A percentile compares a stretch with the other conserved stretches of the same genome.
Evolutionary conservation across 23 red algal species (phyloP).

Genomic region (Gracilaria domingensis): DNA sequence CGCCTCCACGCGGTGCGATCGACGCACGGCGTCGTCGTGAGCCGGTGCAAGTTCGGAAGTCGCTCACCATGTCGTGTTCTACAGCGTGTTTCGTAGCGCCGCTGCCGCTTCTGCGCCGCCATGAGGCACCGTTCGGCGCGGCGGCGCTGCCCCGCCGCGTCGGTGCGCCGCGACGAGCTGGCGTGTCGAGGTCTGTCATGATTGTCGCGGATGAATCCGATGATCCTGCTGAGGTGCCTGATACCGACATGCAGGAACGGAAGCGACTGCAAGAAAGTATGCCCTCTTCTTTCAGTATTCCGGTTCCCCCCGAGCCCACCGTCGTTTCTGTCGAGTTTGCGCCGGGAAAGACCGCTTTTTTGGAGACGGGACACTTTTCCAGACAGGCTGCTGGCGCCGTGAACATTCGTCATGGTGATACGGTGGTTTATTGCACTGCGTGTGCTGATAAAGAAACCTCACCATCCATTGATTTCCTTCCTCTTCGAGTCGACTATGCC

Average conservation of each 20-base stretch:
- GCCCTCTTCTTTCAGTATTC: neutral
- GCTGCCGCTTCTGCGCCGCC: neutral
- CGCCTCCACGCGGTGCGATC: too few species aligned
- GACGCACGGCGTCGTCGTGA: neutral
- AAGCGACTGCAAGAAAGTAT: conserved; percentile 13
- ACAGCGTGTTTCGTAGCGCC: conserved; percentile 5
- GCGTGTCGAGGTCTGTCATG: neutral
- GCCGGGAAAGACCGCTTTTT: conserved; percentile 33
- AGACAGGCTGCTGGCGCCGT: conserved; percentile 96
- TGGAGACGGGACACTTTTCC: conserved; percentile 91
- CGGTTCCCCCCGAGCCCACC: conserved; percentile 43
- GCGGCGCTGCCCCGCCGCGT: neutral
- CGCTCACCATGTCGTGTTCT: neutral
- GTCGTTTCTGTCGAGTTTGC: conserved; percentile 63
- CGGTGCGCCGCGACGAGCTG: neutral
- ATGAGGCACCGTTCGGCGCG: neutral
- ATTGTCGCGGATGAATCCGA: neutral
- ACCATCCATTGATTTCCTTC: conserved; percentile 80
- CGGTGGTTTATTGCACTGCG: conserved; percentile 92
- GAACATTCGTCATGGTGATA: conserved; percentile 80
- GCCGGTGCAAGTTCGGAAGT: neutral
- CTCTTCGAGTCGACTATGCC: conserved; percentile 95
- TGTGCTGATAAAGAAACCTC: conserved; percentile 52
- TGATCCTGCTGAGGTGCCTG: conserved; percentile 19
- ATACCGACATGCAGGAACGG: conserved; percentile 30